Base-by-base conservation (phyloP, 306 rosid genomes). In the Mucuna pruriens region DNA sequence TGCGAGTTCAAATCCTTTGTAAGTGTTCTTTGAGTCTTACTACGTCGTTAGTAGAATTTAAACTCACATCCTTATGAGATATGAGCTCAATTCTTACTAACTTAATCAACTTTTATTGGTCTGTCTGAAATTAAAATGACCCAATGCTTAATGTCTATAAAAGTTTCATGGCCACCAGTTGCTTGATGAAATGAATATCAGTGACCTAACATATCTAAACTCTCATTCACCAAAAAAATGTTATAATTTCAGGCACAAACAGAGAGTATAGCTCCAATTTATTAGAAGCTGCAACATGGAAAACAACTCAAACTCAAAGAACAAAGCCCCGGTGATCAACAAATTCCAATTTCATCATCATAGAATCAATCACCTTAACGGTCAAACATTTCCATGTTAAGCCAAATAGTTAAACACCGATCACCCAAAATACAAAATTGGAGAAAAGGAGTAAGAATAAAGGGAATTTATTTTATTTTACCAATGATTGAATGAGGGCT, bases 101-200 rank as follows among this genome's bases (percentile, higher is more conserved):
- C n/a, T n/a, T n/a, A n/a, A n/a, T n/a, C n/a, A n/a, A n/a, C n/a
- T n/a, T n/a, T n/a, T n/a, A n/a, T n/a, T n/a, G n/a, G n/a, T n/a
- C n/a, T 33, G 34, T 61, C 11, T 71, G 31, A 20, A 76, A 61
- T 61, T 77, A 20, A 62, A 29, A 67, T 58, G 74, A 9, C 10
- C 39, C 54, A 25, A 22, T 76, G 7, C 39, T n/a, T 12, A 3
- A 5, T 46, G 38, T 69, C 46, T 6, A 4, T 54, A 7, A 39
- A 6, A 54, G 7, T 15, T 68, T 68, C 46, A 57, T 46, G 8
- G 38, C 46, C 83, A 62, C 42, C 1, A 40, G 7, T 1, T 71
- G 76, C 17, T 52, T 83, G 80, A 83, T 78, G 69, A 83, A 71
- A 83, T 83, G 83, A 36, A 23, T 46, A 13, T 25, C 1, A n/a